Base-by-base conservation (phyloP, 2,329 filamentous ascomycete species). In the Colletotrichum sp. region DNA sequence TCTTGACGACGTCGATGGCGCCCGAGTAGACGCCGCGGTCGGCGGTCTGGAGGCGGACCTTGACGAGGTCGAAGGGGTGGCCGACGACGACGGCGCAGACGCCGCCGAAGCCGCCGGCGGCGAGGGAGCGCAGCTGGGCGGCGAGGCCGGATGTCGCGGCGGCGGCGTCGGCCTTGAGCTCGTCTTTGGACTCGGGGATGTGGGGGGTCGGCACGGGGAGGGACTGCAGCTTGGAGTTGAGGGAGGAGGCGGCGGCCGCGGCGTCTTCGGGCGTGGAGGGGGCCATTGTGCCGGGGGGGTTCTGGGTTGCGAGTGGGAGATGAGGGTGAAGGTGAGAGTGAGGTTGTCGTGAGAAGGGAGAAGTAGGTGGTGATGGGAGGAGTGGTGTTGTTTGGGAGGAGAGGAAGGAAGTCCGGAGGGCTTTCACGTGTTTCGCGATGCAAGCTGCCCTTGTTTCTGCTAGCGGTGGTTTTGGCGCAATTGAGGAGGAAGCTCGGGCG, bases 21-120 rank as follows among this genome's bases (percentile, higher is more conserved):
- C 94, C 93, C 44, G 89, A 94, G 87, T 99, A 99, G 44, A 98
- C 95, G 65, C 97, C 97, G 86, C 93, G 94, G 87, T 99, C 96
- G 44, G 97, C 96, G 3, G 97, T 99, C 89, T 99, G 97, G 85
- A 99, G 89, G 75, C 97, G 95, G 79, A 99, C 97, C 88, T 99
- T 99, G 85, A 99, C 96, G 80, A 99, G 90, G 85, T 99, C 97
- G 84, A 99, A 99, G 12, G 97, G 97, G 86, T 99, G 97, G 73
- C 97, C 95, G 76, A 99, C 96, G 57, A 99, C 85, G 71, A 99
- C 97, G 73, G 97, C 96, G 88, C 95, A 99, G 64, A 99, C 86
- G 81, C 97, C 97, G 80, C 97, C 97, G 76, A 98, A 98, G 78
- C 96, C 97, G 81, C 97, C 97, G 9, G 96, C 96, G 10, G 90